Evolutionary conservation across 352 stramenopile species (phyloP), one percentile per base, ranked within the genome.

Genomic region (Pythium insidiosum): DNA sequence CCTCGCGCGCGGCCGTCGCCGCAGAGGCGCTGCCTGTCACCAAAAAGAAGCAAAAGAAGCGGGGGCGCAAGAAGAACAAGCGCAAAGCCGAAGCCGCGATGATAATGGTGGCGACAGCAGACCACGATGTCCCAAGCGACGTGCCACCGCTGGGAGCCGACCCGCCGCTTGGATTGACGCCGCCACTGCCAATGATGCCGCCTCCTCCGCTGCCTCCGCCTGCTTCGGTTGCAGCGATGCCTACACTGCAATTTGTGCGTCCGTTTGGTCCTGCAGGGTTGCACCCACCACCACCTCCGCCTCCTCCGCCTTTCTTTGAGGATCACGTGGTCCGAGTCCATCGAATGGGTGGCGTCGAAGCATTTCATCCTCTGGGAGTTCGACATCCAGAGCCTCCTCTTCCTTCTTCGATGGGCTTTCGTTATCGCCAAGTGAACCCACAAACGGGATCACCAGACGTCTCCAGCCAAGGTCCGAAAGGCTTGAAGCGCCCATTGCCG

Each of bases 1-100:
- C 55, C n/a, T 40, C 37, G 4, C 47, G 53, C 9, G 33, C 22
- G 4, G 44, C 38, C 9, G 15, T 29, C 12, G 37, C 37, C 15
- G 37, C 13, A 43, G 22, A 16, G 10, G 20, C 37, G 26, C 39
- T 40, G 11, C 47, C 44, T 21, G 47, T 58, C 22, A 24, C 33
- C 9, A 58, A 62, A 19, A 84, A 84, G 44, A 84, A 84, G 51
- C 68, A 73, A 23, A 88, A 88, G 50, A 87, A 87, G 35, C 73
- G 74, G 2, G 72, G 76, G 5, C 83, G 84, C 42, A 91, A 88
- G 51, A 84, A 84, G 38, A 50, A 56, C 1, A 90, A 90, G 43
- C 73, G 78, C 15, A 88, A 90, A 40, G 40, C 76, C 12, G 77
- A 84, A 1, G 52, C 56, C n/a, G 77, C 81, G 61, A 44, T 73